phyloP scores from a whole-genome alignment of 1,139 yeast genomes.

The Nakaseomyces sp. region DNA sequence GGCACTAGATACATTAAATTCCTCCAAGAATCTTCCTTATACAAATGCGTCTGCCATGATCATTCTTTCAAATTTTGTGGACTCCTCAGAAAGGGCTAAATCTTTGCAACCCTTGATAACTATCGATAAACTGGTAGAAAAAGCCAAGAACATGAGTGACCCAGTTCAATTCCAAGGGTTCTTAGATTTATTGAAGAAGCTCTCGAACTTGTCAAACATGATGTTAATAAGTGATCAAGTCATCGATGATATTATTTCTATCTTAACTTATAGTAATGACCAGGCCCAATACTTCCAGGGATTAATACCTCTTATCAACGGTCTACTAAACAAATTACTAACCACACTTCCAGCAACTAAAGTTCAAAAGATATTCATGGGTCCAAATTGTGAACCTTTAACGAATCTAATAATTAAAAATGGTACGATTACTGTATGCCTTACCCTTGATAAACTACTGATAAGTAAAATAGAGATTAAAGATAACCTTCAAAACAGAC shows the following conservation, averaged over 20 bases:
- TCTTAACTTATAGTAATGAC: slow-evolving; percentile 20
- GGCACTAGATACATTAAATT: neutral
- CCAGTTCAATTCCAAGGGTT: slow-evolving; percentile 30
- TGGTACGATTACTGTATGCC: slow-evolving; percentile 10
- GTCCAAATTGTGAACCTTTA: slow-evolving; percentile 9
- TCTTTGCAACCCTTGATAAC: slow-evolving; percentile 11
- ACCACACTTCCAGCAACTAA: slow-evolving; percentile 23
- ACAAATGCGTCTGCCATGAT: slow-evolving; percentile 21
- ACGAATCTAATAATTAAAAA: slow-evolving; percentile 14
- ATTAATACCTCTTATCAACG: slow-evolving; percentile 19
- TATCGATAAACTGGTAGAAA: slow-evolving; percentile 12
- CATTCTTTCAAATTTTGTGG: slow-evolving; percentile 23
- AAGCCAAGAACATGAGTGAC: slow-evolving; percentile 19
- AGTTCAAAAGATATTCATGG: slow-evolving; percentile 12
- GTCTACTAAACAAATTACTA: slow-evolving; percentile 23
- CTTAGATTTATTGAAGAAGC: slow-evolving; percentile 25
- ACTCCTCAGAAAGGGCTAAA: slow-evolving; percentile 18
- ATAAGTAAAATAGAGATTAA: slow-evolving; percentile 11
- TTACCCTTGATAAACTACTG: slow-evolving; percentile 24
- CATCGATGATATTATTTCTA: slow-evolving; percentile 10
- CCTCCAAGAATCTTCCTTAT: neutral
- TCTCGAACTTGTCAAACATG: slow-evolving; percentile 19
- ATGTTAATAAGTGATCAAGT: slow-evolving; percentile 15
- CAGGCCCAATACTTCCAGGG: slow-evolving; percentile 23
- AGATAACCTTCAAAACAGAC: slow-evolving; percentile 7